Percentiles rank a stretch among this genome's conserved stretches.
Conservation (phyloP, 495 filamentous ascomycete genomes). For the Lineolata rhizophorae region DNA sequence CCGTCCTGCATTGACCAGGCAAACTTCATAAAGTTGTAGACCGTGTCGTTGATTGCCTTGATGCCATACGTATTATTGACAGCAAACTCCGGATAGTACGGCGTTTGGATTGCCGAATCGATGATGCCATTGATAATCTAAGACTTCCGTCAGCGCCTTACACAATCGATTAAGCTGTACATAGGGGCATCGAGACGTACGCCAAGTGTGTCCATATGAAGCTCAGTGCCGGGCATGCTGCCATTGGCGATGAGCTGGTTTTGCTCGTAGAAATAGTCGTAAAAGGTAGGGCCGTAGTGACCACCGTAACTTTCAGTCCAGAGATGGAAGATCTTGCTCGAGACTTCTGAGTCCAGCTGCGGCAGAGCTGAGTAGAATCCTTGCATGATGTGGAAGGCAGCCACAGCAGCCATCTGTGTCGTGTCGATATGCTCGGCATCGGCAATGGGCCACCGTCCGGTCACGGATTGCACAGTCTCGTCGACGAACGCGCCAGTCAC, state of each 20-base stretch:
- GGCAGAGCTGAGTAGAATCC: slow-evolving; percentile 31
- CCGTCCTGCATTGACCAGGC: slow-evolving; percentile 22
- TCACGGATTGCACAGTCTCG: no score
- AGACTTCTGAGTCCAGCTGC: slow-evolving; percentile 18
- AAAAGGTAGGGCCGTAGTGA: slow-evolving; percentile 32
- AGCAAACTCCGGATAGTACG: slow-evolving; percentile 43
- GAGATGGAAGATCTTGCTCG: slow-evolving; percentile 30
- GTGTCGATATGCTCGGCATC: no score
- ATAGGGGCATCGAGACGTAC: slow-evolving; percentile 20
- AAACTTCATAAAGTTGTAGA: slow-evolving; percentile 26
- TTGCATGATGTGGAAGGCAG: slow-evolving; percentile 32
- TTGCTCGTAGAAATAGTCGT: slow-evolving; percentile 27
- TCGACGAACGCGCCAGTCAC: no score
- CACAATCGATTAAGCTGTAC: slow-evolving; percentile 20
- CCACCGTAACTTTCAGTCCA: slow-evolving; percentile 36
- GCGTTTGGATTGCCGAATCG: slow-evolving; percentile 45
- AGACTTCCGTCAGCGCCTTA: no score
- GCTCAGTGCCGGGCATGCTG: no score
- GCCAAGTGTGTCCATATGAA: slow-evolving; percentile 22
- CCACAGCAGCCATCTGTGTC: slow-evolving; percentile 27
- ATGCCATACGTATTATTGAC: slow-evolving; percentile 59
- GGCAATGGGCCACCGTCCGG: no score
- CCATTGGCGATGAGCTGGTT: slow-evolving; percentile 24
- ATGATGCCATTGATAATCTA: slow-evolving; percentile 49
- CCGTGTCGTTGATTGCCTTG: slow-evolving; percentile 32